These are phyloP conservation scores for Tolypocladium nubicola DNA, from an alignment of 2,329 filamentous ascomycete species.

Conservation along the genomic window DNA sequence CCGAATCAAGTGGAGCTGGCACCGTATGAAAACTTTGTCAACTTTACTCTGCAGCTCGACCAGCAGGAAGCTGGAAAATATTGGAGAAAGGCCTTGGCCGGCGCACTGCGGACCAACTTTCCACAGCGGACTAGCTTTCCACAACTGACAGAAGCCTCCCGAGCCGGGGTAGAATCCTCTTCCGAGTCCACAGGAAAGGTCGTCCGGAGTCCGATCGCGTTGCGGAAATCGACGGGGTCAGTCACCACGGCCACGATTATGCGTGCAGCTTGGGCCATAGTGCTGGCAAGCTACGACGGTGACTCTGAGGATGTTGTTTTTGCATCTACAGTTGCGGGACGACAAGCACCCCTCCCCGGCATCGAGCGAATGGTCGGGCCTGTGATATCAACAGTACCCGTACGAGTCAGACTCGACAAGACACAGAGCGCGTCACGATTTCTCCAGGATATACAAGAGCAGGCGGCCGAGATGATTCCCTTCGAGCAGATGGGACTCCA, in stretches of 20 bases:
- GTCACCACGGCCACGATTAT: conserved; percentile 13
- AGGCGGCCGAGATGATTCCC: conserved; percentile 9
- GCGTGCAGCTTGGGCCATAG: conserved; percentile 11
- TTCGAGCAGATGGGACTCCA: conserved; percentile 15
- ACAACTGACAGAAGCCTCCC: too few relatives aligned
- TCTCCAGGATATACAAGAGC: conserved; percentile 21
- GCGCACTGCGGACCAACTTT: too few relatives aligned
- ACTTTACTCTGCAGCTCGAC: too few relatives aligned
- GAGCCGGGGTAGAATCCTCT: not conserved
- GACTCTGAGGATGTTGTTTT: too few relatives aligned
- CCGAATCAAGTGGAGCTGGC: not conserved
- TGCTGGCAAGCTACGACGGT: too few relatives aligned
- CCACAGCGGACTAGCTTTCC: too few relatives aligned
- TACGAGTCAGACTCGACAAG: too few relatives aligned
- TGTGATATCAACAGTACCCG: conserved; percentile 7
- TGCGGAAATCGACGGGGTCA: not conserved
- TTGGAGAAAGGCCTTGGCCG: too few relatives aligned
- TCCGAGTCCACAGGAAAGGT: not conserved
- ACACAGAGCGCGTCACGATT: conserved; percentile 11
- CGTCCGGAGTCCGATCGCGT: too few relatives aligned
- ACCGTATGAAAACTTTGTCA: not conserved
- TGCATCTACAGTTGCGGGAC: too few relatives aligned
- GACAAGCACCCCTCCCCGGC: too few relatives aligned
- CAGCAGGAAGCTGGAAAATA: too few relatives aligned
- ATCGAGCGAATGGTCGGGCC: conserved; percentile 2